Conservation (phyloP, 768 basidiomycete species). For the Rhodotorula taiwanensis region DNA sequence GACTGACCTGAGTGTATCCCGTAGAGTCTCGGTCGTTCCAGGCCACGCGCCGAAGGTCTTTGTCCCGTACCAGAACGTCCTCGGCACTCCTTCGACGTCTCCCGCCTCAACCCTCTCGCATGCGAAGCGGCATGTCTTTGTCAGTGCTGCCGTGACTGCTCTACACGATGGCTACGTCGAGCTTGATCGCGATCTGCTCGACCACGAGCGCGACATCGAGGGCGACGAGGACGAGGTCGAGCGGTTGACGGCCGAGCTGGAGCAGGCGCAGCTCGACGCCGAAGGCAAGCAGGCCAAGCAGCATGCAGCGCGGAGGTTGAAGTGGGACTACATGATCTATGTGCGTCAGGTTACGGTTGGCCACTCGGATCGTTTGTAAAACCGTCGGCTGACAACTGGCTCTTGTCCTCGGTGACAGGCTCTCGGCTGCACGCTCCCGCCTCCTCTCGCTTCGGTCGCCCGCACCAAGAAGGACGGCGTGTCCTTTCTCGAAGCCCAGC, state of each 20-base stretch:
- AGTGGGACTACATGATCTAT: conserved; percentile 39
- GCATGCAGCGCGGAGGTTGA: conserved; percentile 7
- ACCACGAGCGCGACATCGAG: conserved; percentile 26
- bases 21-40: conserved; percentile 36
- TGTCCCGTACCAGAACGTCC: conserved; percentile 34
- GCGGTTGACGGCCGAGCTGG: conserved; percentile 19
- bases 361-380: too few relatives aligned
- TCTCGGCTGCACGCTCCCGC: conserved; percentile 39
- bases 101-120: not conserved
- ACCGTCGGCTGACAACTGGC: too few relatives aligned
- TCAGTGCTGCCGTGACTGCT: conserved; percentile 30
- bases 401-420: conserved; percentile 20
- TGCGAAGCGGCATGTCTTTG: conserved; percentile 21
- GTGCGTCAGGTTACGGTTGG: too few relatives aligned
- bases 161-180: conserved; percentile 34
- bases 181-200: conserved; percentile 37
- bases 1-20: not conserved
- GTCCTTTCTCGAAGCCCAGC: conserved; percentile 22
- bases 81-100: conserved; percentile 3
- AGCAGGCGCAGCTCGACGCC: conserved; percentile 12
- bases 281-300: conserved; percentile 1
- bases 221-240: conserved; percentile 15
- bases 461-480: conserved; percentile 34
- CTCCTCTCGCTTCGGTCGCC: conserved; percentile 23
- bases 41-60: conserved; percentile 39